Evolutionary conservation across 805 yeast genomes (phyloP).

Genomic region (Lipomyces kockii): DNA sequence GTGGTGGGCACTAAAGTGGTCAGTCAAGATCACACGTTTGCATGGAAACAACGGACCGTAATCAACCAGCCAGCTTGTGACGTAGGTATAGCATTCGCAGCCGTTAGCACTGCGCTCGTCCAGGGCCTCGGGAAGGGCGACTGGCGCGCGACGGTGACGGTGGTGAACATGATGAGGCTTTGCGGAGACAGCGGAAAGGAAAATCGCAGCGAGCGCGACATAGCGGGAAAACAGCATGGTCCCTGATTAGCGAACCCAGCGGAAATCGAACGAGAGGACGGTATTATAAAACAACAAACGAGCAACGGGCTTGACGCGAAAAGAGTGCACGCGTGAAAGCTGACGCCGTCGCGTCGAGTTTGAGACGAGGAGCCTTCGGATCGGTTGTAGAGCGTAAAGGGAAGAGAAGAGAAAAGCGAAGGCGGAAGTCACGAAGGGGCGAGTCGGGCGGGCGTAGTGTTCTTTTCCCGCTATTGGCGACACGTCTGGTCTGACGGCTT

Average conservation of each 20-base stretch:
- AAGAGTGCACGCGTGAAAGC: slow-evolving; percentile 5
- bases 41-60: slow-evolving; percentile 15
- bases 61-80: slow-evolving; percentile 27
- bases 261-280: not conserved
- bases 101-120: not conserved
- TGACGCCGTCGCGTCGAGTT: slow-evolving; percentile 3
- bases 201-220: not conserved
- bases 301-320: not conserved
- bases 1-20: not conserved
- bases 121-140: slow-evolving; percentile 3
- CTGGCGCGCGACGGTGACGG: slow-evolving; percentile 23
- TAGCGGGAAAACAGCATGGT: not conserved
- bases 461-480: not conserved
- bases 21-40: not conserved
- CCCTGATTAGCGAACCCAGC: not conserved
- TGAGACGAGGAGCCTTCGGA: not conserved
- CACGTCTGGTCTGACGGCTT: not conserved
- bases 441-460: not conserved
- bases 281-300: not conserved
- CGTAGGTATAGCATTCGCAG: slow-evolving; percentile 28
- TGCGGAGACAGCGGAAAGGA: slow-evolving; percentile 5
- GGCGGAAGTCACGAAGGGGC: not conserved
- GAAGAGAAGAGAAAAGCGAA: not conserved
- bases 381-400: not conserved
- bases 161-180: slow-evolving; percentile 20